phyloP scores from a whole-genome alignment of 2,329 filamentous ascomycete species.

The Fusarium albidum region DNA sequence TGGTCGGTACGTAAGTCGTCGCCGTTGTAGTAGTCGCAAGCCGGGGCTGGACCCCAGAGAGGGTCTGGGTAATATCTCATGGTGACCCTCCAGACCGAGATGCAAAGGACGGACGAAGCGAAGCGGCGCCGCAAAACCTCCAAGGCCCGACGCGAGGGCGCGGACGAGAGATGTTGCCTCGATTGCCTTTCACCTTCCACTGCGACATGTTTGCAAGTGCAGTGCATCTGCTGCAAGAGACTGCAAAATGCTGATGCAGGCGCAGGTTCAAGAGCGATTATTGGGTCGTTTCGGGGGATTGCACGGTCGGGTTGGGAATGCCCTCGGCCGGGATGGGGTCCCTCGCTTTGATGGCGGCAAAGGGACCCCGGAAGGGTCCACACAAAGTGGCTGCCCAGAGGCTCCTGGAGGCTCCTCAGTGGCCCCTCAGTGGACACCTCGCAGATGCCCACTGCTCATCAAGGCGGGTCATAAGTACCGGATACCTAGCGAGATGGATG shows the following conservation, averaged over 20 bases:
- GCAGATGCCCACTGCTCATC: conserved; percentile 25
- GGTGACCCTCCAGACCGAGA: conserved; percentile 13
- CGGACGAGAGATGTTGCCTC: background rate
- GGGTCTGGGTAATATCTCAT: conserved; percentile 20
- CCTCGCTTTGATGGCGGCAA: conserved; percentile 36
- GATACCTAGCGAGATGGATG: conserved; percentile 31
- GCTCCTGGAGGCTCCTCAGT: conserved; percentile 21
- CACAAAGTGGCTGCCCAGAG: conserved; percentile 10
- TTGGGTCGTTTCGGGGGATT: conserved; percentile 31
- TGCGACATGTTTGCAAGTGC: conserved; percentile 6
- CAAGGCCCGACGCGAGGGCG: conserved; percentile 3
- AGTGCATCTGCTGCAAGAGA: conserved; percentile 16
- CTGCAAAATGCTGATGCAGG: conserved; percentile 28
- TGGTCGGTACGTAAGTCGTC: conserved; percentile 19
- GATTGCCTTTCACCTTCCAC: background rate
- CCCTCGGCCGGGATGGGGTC: conserved; percentile 22
- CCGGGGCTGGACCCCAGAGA: background rate
- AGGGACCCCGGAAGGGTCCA: conserved; percentile 31
- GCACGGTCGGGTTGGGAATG: conserved; percentile 1
- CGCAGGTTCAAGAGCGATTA: conserved; percentile 30
- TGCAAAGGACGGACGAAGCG: conserved; percentile 3
- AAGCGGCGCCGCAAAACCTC: background rate
- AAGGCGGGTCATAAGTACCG: conserved; percentile 34
- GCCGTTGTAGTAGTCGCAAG: conserved; percentile 18
- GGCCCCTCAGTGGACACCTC: conserved; percentile 27